These are phyloP conservation scores for Fusarium robinianum DNA, from an alignment of 2,329 filamentous ascomycete species.

Conservation along the genomic window DNA sequence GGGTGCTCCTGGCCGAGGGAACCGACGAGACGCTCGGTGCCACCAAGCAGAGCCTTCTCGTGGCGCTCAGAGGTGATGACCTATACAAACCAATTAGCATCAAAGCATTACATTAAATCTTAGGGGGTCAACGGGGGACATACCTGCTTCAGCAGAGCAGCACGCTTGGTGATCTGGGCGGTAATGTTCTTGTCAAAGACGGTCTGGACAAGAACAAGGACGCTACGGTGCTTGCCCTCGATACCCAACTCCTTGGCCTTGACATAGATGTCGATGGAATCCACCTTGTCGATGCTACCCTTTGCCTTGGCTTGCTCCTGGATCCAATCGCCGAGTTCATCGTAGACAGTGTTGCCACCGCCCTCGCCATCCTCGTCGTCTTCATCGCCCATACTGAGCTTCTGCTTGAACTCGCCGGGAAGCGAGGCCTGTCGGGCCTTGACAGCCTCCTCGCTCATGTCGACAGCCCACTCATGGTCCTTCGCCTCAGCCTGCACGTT, in stretches of 20 bases:
- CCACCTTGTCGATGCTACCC: slow-evolving; percentile 76
- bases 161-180: slow-evolving; percentile 83
- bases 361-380: slow-evolving; percentile 82
- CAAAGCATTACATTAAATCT: background rate
- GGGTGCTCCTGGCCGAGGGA: slow-evolving; percentile 73
- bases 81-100: slow-evolving; percentile 50
- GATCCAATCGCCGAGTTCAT: slow-evolving; percentile 93
- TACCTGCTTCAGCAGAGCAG: slow-evolving; percentile 86
- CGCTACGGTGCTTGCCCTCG: slow-evolving; percentile 89
- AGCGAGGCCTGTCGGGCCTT: slow-evolving; percentile 92
- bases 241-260: slow-evolving; percentile 97
- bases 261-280: slow-evolving; percentile 89
- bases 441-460: slow-evolving; percentile 94
- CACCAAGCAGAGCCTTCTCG: slow-evolving; percentile 92
- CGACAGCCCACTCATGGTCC: slow-evolving; percentile 93
- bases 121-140: slow-evolving; percentile 32
- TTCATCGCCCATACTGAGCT: slow-evolving; percentile 80
- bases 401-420: slow-evolving; percentile 91
- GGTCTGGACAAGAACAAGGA: slow-evolving; percentile 89
- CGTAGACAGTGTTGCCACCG: slow-evolving; percentile 76
- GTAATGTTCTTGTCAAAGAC: slow-evolving; percentile 90
- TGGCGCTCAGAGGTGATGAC: slow-evolving; percentile 89
- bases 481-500: slow-evolving; percentile 65
- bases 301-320: slow-evolving; percentile 71
- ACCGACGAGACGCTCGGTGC: slow-evolving; percentile 88